Evolutionary conservation across 2,329 filamentous ascomycete species (phyloP).

Genomic region (Fusarium succisae): DNA sequence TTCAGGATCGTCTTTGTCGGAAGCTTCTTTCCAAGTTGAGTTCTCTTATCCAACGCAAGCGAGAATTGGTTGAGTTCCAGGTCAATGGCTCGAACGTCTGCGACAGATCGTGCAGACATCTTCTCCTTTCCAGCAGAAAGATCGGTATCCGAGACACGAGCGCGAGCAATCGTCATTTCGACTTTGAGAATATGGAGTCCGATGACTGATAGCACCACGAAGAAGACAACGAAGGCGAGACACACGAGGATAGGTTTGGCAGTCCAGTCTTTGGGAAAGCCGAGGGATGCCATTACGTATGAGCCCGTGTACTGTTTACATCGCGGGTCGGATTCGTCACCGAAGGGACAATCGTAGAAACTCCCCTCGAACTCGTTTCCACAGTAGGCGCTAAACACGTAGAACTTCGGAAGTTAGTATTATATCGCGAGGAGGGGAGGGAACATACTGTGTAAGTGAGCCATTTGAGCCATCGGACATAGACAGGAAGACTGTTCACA

Average conservation of each 20-base stretch:
- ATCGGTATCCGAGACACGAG: constrained; percentile 67
- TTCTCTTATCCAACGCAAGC: constrained; percentile 70
- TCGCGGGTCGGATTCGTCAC: constrained; percentile 69
- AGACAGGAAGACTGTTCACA: constrained; percentile 75
- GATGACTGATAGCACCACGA: constrained; percentile 68
- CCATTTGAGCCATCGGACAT: constrained; percentile 82
- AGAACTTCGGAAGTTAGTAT: constrained; percentile 59
- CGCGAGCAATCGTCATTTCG: constrained; percentile 75
- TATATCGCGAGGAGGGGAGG: not conserved
- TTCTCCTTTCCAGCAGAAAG: constrained; percentile 76
- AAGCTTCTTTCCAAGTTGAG: constrained; percentile 59
- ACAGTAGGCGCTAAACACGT: constrained; percentile 75
- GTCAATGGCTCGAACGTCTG: constrained; percentile 67
- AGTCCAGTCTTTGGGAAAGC: constrained; percentile 74
- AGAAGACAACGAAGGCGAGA: constrained; percentile 69
- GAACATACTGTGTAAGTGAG: constrained; percentile 64
- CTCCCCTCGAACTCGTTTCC: constrained; percentile 77
- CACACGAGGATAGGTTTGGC: constrained; percentile 71
- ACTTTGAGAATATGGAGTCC: constrained; percentile 71
- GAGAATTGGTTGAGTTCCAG: constrained; percentile 72
- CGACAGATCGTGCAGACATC: constrained; percentile 63
- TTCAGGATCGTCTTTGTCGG: constrained; percentile 70
- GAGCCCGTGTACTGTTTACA: constrained; percentile 75
- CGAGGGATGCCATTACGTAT: constrained; percentile 75
- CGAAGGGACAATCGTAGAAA: constrained; percentile 78